These are phyloP conservation scores for Cryphonectria radicalis DNA, from an alignment of 2,329 filamentous ascomycete genomes.

Conservation along the genomic window DNA sequence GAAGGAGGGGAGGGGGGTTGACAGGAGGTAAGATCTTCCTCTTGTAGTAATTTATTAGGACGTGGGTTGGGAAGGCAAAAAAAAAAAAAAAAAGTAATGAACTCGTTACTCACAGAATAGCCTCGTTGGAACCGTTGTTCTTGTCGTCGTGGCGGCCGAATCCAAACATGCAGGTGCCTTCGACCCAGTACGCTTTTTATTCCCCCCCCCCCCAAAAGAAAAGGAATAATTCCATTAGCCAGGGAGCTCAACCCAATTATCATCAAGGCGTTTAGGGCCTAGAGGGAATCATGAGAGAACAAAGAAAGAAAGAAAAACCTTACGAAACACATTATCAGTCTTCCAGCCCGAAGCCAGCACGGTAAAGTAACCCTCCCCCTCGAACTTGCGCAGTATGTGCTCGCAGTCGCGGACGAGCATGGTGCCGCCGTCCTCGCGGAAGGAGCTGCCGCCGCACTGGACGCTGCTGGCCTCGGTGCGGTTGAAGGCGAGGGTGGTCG, in stretches of 20 bases:
- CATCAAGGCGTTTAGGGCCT: no score
- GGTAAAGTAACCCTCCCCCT: neutral
- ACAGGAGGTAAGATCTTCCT: no score
- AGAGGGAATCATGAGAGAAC: neutral
- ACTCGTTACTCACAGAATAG: slow-evolving; percentile 11
- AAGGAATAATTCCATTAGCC: neutral
- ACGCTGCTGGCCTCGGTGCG: neutral
- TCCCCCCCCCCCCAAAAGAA: no score
- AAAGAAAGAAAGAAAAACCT: neutral
- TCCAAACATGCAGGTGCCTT: slow-evolving; percentile 22
- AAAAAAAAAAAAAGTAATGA: no score
- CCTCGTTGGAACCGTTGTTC: slow-evolving; percentile 11
- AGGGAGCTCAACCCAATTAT: neutral
- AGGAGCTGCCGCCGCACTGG: slow-evolving; percentile 13
- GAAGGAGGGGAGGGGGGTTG: no score
- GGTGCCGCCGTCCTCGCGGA: slow-evolving; percentile 7
- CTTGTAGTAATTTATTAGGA: no score
- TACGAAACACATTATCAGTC: neutral
- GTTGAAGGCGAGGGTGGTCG: neutral
- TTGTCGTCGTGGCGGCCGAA: slow-evolving; percentile 15
- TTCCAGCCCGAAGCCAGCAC: slow-evolving; percentile 10
- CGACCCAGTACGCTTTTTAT: slow-evolving; percentile 1
- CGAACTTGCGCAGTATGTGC: neutral
- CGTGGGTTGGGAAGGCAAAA: no score
- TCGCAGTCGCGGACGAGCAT: slow-evolving; percentile 14